Conservation (phyloP, 768 basidiomycete species). For the Lactarius psammicola region DNA sequence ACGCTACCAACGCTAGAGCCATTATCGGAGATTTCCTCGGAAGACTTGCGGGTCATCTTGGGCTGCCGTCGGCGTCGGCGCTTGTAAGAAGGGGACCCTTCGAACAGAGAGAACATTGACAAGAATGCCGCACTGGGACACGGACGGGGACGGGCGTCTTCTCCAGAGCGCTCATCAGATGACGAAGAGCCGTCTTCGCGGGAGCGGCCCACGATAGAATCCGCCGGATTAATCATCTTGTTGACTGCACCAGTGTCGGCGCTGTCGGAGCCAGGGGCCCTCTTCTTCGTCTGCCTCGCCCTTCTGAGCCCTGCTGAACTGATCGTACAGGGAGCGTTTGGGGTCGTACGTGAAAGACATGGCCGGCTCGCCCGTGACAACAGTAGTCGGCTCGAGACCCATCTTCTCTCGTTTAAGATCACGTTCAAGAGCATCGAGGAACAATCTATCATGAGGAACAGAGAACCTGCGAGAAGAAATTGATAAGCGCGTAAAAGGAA, state of each 20-base stretch:
- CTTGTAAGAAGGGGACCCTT: constrained; percentile 87
- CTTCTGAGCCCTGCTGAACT: constrained; percentile 58
- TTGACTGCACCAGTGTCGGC: constrained; percentile 20
- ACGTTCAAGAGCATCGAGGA: constrained; percentile 93
- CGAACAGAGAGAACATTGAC: constrained; percentile 70
- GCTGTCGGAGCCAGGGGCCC: constrained; percentile 30
- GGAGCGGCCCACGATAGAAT: constrained; percentile 26
- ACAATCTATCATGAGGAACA: constrained; percentile 94
- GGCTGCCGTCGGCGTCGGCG: constrained; percentile 75
- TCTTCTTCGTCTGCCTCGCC: constrained; percentile 35
- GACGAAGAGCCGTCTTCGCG: constrained; percentile 23
- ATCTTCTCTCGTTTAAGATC: constrained; percentile 95
- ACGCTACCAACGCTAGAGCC: constrained; percentile 25
- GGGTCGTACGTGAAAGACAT: constrained; percentile 86
- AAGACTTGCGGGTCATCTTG: constrained; percentile 43
- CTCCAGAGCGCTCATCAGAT: constrained; percentile 27
- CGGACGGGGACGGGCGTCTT: constrained; percentile 30
- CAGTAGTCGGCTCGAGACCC: constrained; percentile 83
- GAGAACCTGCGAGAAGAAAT: constrained; percentile 69
- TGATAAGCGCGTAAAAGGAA: constrained; percentile 26
- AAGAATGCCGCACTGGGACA: constrained; percentile 48
- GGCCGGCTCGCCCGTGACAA: constrained; percentile 75
- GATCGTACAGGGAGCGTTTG: constrained; percentile 82
- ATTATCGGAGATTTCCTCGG: constrained; percentile 29
- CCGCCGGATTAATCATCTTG: constrained; percentile 29